Evolutionary conservation across 306 rosid genomes (phyloP), one percentile per base, ranked within the genome.

Genomic region (Vigna unguiculata): DNA sequence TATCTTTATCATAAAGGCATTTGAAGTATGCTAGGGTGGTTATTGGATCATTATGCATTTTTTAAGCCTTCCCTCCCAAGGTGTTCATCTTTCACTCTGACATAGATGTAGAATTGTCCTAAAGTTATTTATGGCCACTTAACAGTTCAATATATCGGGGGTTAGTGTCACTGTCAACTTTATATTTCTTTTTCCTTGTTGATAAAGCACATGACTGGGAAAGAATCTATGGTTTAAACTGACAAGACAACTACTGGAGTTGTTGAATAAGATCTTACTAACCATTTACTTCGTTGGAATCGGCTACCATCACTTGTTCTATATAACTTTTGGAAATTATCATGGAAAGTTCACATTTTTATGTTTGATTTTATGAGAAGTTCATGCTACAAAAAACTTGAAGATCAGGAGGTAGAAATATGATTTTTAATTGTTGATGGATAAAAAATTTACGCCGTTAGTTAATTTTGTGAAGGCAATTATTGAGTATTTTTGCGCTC

Each of bases 241-340:
- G 70, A 78, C 60, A 32, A 60, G 62, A 43, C 51, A 61, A 54
- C 36, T 28, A 52, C 40, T 1, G 3, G 53, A n/a, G 58, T 66
- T 53, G 62, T 69, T 74, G 49, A 69, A 52, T 45, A 78, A 45
- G 47, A 13, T 49, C 51, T 24, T 54, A 54, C 52, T 65, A 74
- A 55, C 38, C 60, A 54, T 75, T 40, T 57, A 40, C 70, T 47
- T 24, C 25, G 71, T 70, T 76, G 61, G 78, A 70, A 41, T 69
- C 28, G 24, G 21, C 10, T 61, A 22, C 78, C 16, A 63, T 41
- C 76, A 41, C 10, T 30, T 69, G 30, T 81, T 53, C 11, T 40
- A 65, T 53, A 25, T 0, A 12, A 10, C 47, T 66, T 74, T 52
- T 57, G 24, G 51, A 45, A 69, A 28, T 46, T 43, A 57, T 68